phyloP scores from a whole-genome alignment of 768 basidiomycete genomes.

The Boletus sensibilis region DNA sequence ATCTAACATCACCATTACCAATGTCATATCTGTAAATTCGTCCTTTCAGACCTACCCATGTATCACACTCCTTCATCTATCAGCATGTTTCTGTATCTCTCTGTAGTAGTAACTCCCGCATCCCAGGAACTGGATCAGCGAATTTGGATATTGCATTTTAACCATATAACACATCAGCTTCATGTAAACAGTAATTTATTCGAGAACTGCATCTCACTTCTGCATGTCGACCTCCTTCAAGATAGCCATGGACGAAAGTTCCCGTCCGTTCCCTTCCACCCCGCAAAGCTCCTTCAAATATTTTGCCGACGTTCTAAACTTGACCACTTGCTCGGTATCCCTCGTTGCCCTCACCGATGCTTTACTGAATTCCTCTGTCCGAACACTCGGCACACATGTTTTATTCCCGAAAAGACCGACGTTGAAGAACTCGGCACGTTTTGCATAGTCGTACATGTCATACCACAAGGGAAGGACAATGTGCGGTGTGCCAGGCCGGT shows the following conservation, averaged over 20 bases:
- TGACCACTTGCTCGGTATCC: not conserved
- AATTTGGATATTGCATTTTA: not conserved
- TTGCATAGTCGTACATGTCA: constrained; percentile 9
- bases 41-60: not conserved
- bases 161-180: not conserved
- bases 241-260: not conserved
- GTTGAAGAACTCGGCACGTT: constrained; percentile 1
- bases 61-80: constrained; percentile 1
- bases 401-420: constrained; percentile 5
- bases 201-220: not conserved
- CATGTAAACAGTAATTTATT: not conserved
- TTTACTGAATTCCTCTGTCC: not conserved
- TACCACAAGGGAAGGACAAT: constrained; percentile 12
- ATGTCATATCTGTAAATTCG: not conserved
- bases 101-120: constrained; percentile 1
- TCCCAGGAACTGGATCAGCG: constrained; percentile 28
- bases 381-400: not conserved
- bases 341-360: constrained; percentile 4
- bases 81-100: not conserved
- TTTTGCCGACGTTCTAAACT: constrained; percentile 1
- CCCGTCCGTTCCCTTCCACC: not conserved
- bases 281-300: constrained; percentile 2
- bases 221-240: not conserved
- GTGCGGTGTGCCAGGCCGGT: constrained; percentile 10
- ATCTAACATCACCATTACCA: too few species aligned